phyloP scores from a whole-genome alignment of 345 rosid species.

The Camelina hispida region DNA sequence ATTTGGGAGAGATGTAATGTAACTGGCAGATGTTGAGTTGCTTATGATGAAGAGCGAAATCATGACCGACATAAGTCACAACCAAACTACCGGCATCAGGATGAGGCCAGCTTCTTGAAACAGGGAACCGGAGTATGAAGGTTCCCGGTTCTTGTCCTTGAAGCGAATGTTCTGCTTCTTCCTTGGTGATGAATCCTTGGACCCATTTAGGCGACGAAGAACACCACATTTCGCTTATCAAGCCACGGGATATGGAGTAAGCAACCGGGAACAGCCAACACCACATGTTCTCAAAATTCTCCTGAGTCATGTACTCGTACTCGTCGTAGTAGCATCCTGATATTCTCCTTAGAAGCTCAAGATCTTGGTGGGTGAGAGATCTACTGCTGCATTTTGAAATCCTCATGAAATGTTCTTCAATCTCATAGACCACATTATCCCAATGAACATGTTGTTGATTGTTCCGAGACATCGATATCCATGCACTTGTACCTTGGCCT shows the following conservation, averaged over 20 bases:
- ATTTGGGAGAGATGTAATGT: conserved; percentile 1
- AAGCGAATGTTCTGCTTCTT: conserved; percentile 88
- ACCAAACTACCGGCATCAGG: conserved; percentile 90
- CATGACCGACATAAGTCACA: conserved; percentile 73
- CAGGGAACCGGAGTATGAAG: conserved; percentile 79
- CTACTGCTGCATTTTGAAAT: conserved; percentile 71
- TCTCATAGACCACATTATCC: conserved; percentile 63
- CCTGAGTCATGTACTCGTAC: conserved; percentile 69
- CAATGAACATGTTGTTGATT: conserved; percentile 60
- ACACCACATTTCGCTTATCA: conserved; percentile 65
- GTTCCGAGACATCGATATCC: conserved; percentile 69
- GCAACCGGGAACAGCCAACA: conserved; percentile 91
- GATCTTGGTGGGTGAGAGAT: conserved; percentile 74
- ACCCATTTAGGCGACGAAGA: conserved; percentile 76
- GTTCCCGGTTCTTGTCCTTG: conserved; percentile 88
- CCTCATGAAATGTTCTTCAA: conserved; percentile 80
- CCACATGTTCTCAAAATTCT: conserved; percentile 87
- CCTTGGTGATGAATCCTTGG: conserved; percentile 86
- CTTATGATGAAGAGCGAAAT: conserved; percentile 63
- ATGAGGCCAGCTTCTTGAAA: conserved; percentile 95
- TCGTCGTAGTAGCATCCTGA: conserved; percentile 65
- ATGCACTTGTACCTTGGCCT: conserved; percentile 75
- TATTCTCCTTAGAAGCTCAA: conserved; percentile 63
- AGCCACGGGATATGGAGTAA: conserved; percentile 57
- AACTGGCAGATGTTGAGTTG: conserved; percentile 66